Conservation (phyloP, 148 eudicot species). For the Chenopodium formosanum region DNA sequence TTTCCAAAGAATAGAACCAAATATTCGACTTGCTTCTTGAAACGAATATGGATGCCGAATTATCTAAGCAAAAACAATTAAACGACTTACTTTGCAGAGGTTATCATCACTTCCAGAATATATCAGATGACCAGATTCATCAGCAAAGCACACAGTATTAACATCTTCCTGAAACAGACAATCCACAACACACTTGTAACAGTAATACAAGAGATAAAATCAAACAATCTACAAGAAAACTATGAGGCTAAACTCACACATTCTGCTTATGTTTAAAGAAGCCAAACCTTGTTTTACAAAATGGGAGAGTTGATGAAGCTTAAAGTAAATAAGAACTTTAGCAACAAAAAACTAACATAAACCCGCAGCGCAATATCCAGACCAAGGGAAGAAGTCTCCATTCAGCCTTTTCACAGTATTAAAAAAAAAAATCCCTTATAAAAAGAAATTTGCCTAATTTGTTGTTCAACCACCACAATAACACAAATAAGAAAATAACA, state of each 20-base stretch:
- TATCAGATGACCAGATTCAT: constrained; percentile 72
- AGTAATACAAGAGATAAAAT: constrained; percentile 5
- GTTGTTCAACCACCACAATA: no score
- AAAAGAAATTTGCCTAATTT: no score
- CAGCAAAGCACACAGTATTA: constrained; percentile 90
- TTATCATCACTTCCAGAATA: constrained; percentile 88
- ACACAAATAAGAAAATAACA: no score
- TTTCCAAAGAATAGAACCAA: background rate
- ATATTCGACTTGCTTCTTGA: background rate
- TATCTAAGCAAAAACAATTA: background rate
- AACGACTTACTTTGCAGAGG: constrained; percentile 64
- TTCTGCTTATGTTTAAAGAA: no score
- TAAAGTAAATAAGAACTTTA: no score
- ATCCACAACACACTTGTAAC: constrained; percentile 5
- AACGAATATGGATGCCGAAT: background rate
- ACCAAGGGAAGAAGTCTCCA: no score
- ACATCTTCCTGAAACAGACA: constrained; percentile 77
- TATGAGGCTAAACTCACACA: background rate
- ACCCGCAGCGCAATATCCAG: no score
- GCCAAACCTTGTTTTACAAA: no score
- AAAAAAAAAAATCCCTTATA: no score
- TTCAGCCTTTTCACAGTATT: no score
- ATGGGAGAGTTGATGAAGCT: no score
- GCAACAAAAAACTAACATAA: no score
- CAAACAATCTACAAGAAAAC: background rate